Evolutionary conservation across 2,329 filamentous ascomycete species (phyloP), one percentile per base, ranked within the genome.

Genomic region (Talaromyces piceae): DNA sequence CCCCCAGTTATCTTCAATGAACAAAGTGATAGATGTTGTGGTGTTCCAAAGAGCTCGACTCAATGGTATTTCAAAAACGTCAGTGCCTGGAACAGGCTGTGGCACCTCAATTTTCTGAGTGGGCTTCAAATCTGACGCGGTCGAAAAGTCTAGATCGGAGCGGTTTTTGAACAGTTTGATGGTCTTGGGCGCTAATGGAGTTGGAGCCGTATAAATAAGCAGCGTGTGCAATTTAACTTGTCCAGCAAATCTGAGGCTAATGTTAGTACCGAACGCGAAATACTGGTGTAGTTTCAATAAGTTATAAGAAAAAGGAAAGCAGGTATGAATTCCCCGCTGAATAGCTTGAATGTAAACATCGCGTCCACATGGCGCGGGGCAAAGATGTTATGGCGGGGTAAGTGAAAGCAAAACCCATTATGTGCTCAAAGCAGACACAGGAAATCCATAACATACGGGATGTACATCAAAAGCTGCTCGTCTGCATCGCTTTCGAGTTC

Each of bases 211-310:
- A 65, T 91, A 89, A 53, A 98, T 72, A 22, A 96, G 78, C 64
- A 98, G 83, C 23, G 87, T 84, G 72, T 97, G 91, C 1, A 98
- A 83, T 64, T 94, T 95, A 54, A 96, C 83, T 70, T 96, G 91
- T 45, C 88, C 91, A 1, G 90, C 91, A 73, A 98, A 98, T 2
- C 89, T 94, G 57, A 51, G 20, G 4, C n/a, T n/a, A n/a, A n/a
- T n/a, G n/a, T n/a, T n/a, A n/a, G n/a, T n/a, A n/a, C n/a, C n/a
- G n/a, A n/a, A n/a, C n/a, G n/a, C n/a, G n/a, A n/a, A n/a, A n/a
- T n/a, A n/a, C n/a, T n/a, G n/a, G n/a, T n/a, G n/a, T n/a, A n/a
- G n/a, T n/a, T n/a, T n/a, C n/a, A n/a, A n/a, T n/a, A n/a, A n/a
- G n/a, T n/a, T n/a, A n/a, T n/a, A n/a, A n/a, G n/a, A n/a, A n/a